Percentiles rank a stretch among this genome's conserved stretches.
Evolutionary conservation across 2,329 filamentous ascomycete species (phyloP).

Genomic region (Phialophora verrucosa): DNA sequence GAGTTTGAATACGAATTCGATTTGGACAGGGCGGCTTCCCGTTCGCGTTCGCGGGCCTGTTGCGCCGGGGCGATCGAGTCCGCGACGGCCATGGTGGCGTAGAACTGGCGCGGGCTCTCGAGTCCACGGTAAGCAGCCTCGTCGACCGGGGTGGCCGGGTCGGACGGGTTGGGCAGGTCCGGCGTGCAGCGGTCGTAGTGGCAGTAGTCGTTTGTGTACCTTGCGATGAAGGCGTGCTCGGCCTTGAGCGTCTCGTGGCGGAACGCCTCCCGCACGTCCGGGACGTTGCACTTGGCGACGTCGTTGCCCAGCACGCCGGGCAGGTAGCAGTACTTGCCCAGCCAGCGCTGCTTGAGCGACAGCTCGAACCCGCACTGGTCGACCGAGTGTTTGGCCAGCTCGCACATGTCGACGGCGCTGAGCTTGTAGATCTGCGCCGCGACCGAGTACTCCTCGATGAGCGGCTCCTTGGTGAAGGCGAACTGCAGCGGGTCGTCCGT

Average conservation of each 20-base stretch:
- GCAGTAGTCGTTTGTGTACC: constrained; percentile 39
- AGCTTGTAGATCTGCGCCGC: constrained; percentile 99
- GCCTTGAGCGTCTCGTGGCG: constrained; percentile 83
- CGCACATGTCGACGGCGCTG: constrained; percentile 96
- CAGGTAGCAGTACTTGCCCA: constrained; percentile 77
- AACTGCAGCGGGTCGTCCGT: constrained; percentile 98
- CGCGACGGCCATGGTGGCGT: constrained; percentile 35
- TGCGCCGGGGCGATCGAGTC: constrained; percentile 37
- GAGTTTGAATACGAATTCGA: constrained; percentile 5
- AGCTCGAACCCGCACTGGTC: constrained; percentile 93
- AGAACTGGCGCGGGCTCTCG: constrained; percentile 39
- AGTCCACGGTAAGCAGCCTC: constrained; percentile 33
- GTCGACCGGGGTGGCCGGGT: constrained; percentile 30
- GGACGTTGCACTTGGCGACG: constrained; percentile 95
- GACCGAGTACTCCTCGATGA: constrained; percentile 98
- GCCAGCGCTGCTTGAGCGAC: constrained; percentile 87
- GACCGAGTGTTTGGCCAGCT: constrained; percentile 94
- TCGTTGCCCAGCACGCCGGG: constrained; percentile 85
- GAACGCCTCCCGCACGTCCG: constrained; percentile 88
- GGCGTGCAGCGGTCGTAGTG: constrained; percentile 39
- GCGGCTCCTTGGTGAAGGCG: constrained; percentile 95
- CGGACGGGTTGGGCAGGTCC: constrained; percentile 34
- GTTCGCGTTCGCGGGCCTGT: constrained; percentile 26
- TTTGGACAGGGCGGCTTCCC: constrained; percentile 25
- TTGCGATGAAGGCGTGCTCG: constrained; percentile 70